Conservation (phyloP, 2,329 filamentous ascomycete species). For the Stagonosporopsis chrysanthemi region DNA sequence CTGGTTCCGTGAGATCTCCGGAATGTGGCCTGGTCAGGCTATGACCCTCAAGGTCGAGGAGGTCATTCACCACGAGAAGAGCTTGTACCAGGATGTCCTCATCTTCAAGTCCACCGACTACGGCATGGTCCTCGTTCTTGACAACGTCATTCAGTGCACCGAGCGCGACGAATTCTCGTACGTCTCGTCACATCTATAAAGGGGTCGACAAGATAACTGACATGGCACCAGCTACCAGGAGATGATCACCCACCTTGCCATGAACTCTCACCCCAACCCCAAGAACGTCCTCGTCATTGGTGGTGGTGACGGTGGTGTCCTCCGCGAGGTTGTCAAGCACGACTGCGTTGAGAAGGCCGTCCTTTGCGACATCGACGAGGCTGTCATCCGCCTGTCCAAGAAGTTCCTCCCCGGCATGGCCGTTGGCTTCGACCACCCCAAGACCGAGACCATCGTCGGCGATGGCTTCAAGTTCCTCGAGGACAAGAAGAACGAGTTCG, state of each 20-base stretch:
- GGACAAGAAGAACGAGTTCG: constrained; percentile 96
- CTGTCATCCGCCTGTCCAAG: constrained; percentile 98
- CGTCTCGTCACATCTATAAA: constrained; percentile 30
- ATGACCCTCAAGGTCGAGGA: constrained; percentile 93
- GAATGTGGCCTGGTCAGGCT: constrained; percentile 99
- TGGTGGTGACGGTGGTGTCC: constrained; percentile 94
- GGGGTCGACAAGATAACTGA: constrained; percentile 23
- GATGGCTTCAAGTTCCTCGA: constrained; percentile 99
- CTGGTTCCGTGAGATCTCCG: constrained; percentile 98
- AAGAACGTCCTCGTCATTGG: constrained; percentile 99
- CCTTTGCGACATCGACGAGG: constrained; percentile 99
- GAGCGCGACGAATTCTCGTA: constrained; percentile 97
- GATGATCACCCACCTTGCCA: constrained; percentile 99
- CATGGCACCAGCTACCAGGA: constrained; percentile 77
- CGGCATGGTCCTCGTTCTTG: constrained; percentile 93
- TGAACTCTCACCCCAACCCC: constrained; percentile 98
- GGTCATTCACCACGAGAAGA: constrained; percentile 98
- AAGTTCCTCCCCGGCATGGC: constrained; percentile 96
- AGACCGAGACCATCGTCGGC: constrained; percentile 89
- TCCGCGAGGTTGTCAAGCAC: constrained; percentile 99
- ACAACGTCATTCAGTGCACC: constrained; percentile 99
- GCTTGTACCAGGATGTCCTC: constrained; percentile 97
- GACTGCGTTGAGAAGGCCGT: constrained; percentile 94
- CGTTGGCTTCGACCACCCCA: constrained; percentile 90
- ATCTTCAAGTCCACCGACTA: constrained; percentile 99